A percentile compares a stretch with the other conserved stretches of the same genome.
phyloP scores from a whole-genome alignment of 352 stramenopile genomes.

The Pythium monospermum region DNA sequence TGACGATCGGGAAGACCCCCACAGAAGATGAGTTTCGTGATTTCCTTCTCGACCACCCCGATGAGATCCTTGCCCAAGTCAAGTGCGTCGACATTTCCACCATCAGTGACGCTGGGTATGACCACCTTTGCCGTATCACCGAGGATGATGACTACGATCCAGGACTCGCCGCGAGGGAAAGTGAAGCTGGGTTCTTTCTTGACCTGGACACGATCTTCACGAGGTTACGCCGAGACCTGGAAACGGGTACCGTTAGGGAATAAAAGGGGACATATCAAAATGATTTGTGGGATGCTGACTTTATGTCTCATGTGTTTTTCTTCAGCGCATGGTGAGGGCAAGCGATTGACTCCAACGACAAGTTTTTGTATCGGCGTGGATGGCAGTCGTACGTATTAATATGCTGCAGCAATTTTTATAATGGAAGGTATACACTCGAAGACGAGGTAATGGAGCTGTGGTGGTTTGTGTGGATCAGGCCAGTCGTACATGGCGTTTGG shows the following conservation, averaged over 20 bases:
- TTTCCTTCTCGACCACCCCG: slow-evolving; percentile 34
- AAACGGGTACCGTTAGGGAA: slow-evolving; percentile 21
- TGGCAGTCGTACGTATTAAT: slow-evolving; percentile 53
- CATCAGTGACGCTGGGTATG: slow-evolving; percentile 32
- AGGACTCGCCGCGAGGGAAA: slow-evolving; percentile 44
- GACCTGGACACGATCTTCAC: slow-evolving; percentile 40
- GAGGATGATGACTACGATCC: slow-evolving; percentile 55
- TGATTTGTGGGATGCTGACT: too few species aligned
- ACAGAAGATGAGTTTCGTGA: slow-evolving; percentile 40
- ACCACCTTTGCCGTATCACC: slow-evolving; percentile 42
- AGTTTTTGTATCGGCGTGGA: slow-evolving; percentile 55
- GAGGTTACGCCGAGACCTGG: slow-evolving; percentile 29
- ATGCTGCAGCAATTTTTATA: too few species aligned
- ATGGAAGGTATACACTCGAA: too few species aligned
- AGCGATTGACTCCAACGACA: slow-evolving; percentile 35
- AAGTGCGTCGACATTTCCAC: slow-evolving; percentile 21
- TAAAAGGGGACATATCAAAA: too few species aligned
- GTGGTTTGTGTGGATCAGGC: slow-evolving; percentile 28
- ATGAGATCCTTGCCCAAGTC: slow-evolving; percentile 30
- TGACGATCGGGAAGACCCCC: slow-evolving; percentile 22
- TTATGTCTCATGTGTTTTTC: too few species aligned
- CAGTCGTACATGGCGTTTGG: slow-evolving; percentile 65
- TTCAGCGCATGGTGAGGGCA: slow-evolving; percentile 36
- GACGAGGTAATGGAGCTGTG: too few species aligned
- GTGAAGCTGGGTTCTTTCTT: slow-evolving; percentile 57